Percentiles rank a stretch among this genome's conserved stretches.
Evolutionary conservation across 2,329 filamentous ascomycete species (phyloP).

Genomic region (Fusarium haematococcum): DNA sequence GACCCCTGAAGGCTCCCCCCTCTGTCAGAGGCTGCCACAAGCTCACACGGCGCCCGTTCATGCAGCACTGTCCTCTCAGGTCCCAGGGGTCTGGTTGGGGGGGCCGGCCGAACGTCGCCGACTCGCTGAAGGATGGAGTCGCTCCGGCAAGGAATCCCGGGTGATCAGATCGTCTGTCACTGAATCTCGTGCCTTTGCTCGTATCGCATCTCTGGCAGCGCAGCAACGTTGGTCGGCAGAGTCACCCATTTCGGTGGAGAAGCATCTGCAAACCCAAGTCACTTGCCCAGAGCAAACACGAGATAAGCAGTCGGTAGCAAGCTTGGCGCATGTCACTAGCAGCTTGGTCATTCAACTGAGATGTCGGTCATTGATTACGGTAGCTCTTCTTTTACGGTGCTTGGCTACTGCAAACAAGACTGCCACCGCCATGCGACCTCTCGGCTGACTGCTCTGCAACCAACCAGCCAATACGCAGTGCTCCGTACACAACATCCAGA

Average conservation of each 20-base stretch:
- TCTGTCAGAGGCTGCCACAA: slow-evolving; percentile 23
- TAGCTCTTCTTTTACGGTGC: slow-evolving; percentile 6
- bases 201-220: background rate
- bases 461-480: background rate
- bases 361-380: background rate
- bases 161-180: slow-evolving; percentile 6
- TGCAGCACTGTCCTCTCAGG: slow-evolving; percentile 18
- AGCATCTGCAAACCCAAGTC: background rate
- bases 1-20: slow-evolving; percentile 7
- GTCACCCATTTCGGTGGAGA: background rate
- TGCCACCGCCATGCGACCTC: background rate
- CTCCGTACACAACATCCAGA: background rate
- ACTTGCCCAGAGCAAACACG: slow-evolving; percentile 17
- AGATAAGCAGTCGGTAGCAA: slow-evolving; percentile 19
- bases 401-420: background rate
- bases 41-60: slow-evolving; percentile 24
- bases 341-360: background rate
- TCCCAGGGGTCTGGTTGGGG: slow-evolving; percentile 33
- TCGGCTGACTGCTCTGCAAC: background rate
- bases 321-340: slow-evolving; percentile 36
- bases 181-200: slow-evolving; percentile 8
- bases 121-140: slow-evolving; percentile 1
- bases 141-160: background rate
- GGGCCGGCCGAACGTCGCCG: background rate
- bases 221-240: background rate